Base-by-base conservation (phyloP, 1,284 basidiomycete genomes). In the Cutaneotrichosporon sp. region DNA sequence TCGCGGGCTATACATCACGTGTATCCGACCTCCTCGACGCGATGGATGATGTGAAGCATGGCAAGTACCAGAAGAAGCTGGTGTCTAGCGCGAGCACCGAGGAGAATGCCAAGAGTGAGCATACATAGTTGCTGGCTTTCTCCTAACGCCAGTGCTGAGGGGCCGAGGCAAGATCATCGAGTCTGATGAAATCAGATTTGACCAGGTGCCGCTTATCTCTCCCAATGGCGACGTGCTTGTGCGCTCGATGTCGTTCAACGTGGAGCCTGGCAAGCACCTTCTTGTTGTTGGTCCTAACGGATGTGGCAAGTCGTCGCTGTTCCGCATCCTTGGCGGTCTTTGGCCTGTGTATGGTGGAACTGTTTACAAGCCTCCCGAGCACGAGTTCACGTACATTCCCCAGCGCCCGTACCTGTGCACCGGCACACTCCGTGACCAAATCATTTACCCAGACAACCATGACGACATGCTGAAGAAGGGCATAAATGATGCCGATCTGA, bases 311-410 rank as follows among this genome's bases (percentile, higher is more conserved):
- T 88, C 86, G 0, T 90, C 87, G 7, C 77, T 97, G 46, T 97
- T 96, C 80, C 84, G 94, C 22, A 96, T 97, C 55, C 79, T 98
- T 3, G 94, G 93, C 38, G 94, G 93, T 17, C 81, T 98, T 8
- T 98, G 94, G 93, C 93, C 94, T 1, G 88, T 97, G 4, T 96
- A 97, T 67, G 94, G 89, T 17, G 94, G 94, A 0, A 80, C 83
- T 12, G 91, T 98, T n/a, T 84, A 86, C 65, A 97, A 97, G 74
- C 94, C 94, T 0, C 83, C 87, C 15, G 86, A 90, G 7, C 82
- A 82, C 8, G 84, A 93, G 56, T 97, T 98, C 72, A 90, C 93
- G 44, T 83, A 97, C 59, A 96, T 98, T 61, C 94, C 94, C 15
- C 94, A 98, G 70, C 80, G 94, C 40, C 94, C 94, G 0, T 97